These are phyloP conservation scores for Colletotrichum scovillei DNA, from an alignment of 2,329 filamentous ascomycete genomes.

Conservation along the genomic window DNA sequence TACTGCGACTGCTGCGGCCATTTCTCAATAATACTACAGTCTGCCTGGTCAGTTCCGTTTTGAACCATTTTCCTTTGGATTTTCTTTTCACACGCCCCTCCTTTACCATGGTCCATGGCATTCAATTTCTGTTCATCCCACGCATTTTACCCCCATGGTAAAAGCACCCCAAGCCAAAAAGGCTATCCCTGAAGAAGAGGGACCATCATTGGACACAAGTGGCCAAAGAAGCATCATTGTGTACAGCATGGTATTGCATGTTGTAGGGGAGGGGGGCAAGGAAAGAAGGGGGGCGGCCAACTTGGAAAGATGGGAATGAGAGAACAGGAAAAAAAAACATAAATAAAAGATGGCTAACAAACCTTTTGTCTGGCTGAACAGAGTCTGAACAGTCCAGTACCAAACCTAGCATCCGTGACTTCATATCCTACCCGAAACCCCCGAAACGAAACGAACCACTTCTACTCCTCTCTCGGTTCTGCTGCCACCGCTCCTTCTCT, in stretches of 20 bases:
- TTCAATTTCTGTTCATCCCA: conserved; percentile 22
- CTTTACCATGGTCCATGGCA: background rate
- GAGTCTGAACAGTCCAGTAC: background rate
- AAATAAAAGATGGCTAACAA: conserved; percentile 37
- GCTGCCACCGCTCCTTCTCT: conserved; percentile 11
- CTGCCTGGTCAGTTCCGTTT: conserved; percentile 11
- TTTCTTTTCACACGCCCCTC: conserved; percentile 20
- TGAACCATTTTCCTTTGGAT: background rate
- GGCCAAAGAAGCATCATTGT: conserved; percentile 22
- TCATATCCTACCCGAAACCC: conserved; percentile 28
- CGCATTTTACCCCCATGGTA: conserved; percentile 20
- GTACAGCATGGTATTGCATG: conserved; percentile 33
- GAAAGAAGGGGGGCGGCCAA: conserved; percentile 14
- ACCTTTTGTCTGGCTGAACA: conserved; percentile 21
- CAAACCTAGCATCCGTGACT: conserved; percentile 27
- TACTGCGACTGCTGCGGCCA: conserved; percentile 16
- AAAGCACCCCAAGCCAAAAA: conserved; percentile 1
- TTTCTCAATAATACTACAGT: conserved; percentile 25
- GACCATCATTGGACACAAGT: conserved; percentile 29
- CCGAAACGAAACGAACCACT: conserved; percentile 27
- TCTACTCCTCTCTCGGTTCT: conserved; percentile 29
- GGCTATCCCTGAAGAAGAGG: conserved; percentile 24
- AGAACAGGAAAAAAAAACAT: conserved; percentile 15
- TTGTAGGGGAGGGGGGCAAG: conserved; percentile 16
- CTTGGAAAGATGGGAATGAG: background rate